Evolutionary conservation across 441 rosid species (phyloP), one percentile per base, ranked within the genome.

Genomic region (Metrosideros polymorpha): DNA sequence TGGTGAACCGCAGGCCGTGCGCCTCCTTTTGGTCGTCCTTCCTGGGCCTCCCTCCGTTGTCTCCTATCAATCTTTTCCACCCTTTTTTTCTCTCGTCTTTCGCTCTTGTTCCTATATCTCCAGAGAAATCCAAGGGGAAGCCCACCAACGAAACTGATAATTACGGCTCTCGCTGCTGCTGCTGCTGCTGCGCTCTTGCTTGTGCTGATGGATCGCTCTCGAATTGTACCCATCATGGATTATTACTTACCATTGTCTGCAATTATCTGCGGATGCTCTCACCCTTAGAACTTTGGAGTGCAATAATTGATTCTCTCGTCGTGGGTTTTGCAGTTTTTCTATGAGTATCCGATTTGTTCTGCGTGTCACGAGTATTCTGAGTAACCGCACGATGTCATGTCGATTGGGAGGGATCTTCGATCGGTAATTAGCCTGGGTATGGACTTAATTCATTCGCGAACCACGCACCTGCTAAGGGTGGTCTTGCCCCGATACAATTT

Each of bases 1-100:
- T 22, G 79, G n/a, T 22, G 79, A 71, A 71, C 5, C 49, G 79
- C 79, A 71, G 79, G 79, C 79, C 79, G 15, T 71, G 79, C 79
- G 79, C 79, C 49, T 22, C 79, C 79, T 39, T 0, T 13, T 25
- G 79, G 79, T 35, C 79, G n/a, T 12, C 79, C n/a, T 27, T 71
- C 79, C 29, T 6, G 79, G 47, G 49, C 79, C 79, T 39, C 47
- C 79, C 47, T 22, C 45, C 47, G 3, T 22, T 71, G 79, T 71
- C 79, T 10, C n/a, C 0, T 71, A 71, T 55, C 59, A 22, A 9
- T 55, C 59, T 25, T 25, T 55, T 55, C 27, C 12, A 8, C 9
- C 4, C 27, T 52, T 52, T 19, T n/a, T n/a, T n/a, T n/a, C n/a
- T 19, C 25, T 52, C 55, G 1, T 7, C 25, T 19, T 15, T 19